Conservation (phyloP, 345 rosid species). For the Eucalyptus pauciflora region DNA sequence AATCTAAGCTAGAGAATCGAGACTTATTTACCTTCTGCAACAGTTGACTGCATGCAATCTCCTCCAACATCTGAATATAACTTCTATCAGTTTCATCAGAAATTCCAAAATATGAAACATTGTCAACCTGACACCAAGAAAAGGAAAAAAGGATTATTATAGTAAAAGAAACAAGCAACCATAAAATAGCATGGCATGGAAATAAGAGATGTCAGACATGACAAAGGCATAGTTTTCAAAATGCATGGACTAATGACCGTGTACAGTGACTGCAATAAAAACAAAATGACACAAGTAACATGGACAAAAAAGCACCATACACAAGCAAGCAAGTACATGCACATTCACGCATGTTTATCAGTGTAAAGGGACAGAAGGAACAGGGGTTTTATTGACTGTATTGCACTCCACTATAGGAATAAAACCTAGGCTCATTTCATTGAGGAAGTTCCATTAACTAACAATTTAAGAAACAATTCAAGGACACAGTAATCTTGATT, state of each 20-base stretch:
- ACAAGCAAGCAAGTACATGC: neutral
- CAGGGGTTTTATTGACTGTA: neutral
- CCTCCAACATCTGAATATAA: slow-evolving; percentile 18
- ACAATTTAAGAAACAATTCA: neutral
- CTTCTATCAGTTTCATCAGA: slow-evolving; percentile 14
- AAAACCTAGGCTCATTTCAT: neutral
- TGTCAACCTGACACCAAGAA: slow-evolving; percentile 55
- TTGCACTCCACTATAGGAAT: neutral
- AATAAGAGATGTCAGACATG: neutral
- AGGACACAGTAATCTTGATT: neutral
- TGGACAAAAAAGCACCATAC: neutral
- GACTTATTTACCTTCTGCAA: neutral
- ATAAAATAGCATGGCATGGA: neutral
- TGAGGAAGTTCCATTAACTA: neutral
- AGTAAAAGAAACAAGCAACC: neutral
- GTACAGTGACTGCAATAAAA: neutral
- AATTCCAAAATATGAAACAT: slow-evolving; percentile 37
- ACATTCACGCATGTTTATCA: neutral
- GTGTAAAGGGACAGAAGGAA: neutral
- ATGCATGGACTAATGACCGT: neutral
- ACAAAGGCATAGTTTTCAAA: neutral
- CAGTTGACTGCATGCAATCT: neutral
- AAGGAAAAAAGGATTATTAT: neutral
- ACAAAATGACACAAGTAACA: neutral
- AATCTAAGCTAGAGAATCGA: neutral